Evolutionary conservation across 73 alveolate species (phyloP), one percentile per base, ranked within the genome.

Genomic region (Blepharisma japonicum): DNA sequence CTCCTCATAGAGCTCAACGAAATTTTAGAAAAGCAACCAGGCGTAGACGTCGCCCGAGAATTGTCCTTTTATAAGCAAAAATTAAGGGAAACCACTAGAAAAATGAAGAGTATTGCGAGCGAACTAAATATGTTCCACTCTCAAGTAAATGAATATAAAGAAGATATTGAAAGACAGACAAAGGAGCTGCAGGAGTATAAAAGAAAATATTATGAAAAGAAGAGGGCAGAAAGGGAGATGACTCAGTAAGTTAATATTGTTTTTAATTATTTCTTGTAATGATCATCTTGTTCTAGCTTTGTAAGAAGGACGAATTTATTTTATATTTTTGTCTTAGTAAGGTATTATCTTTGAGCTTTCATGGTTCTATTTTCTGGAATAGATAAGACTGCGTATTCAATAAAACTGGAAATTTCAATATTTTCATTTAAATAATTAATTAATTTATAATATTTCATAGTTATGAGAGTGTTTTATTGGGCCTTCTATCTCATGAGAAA

Each of bases 51-150:
- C n/a, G 99, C 97, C 53, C 92, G 90, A 68, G 80, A 90, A 78
- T 78, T 94, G 45, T 86, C 96, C 18, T 84, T 81, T 70, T 89
- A 90, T 56, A 89, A 94, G 81, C 96, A 94, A 79, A 85, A 92
- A 83, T 79, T 94, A 82, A 92, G 91, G 81, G 95, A 87, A 53
- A 93, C 92, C 86, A 90, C 97, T 20, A 91, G 97, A 86, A 84
- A 94, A 71, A 92, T 92, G 98, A 94, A 94, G 76, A 94, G 96
- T 14, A 81, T 94, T 82, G 97, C 97, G 51, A 92, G 98, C 47
- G 99, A 94, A 61, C 90, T 94, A 27, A 94, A 94, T 77, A 94
- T 94, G 99, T 94, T 92, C 82, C 93, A 94, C 70, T 96, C 97
- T 27, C 91, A 94, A 68, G 99, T 94, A 55, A 94, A 94, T 77